A percentile compares a stretch with the other conserved stretches of the same genome.
Evolutionary conservation across 2,329 filamentous ascomycete genomes (phyloP).

Genomic region (Alternaria gaisen): DNA sequence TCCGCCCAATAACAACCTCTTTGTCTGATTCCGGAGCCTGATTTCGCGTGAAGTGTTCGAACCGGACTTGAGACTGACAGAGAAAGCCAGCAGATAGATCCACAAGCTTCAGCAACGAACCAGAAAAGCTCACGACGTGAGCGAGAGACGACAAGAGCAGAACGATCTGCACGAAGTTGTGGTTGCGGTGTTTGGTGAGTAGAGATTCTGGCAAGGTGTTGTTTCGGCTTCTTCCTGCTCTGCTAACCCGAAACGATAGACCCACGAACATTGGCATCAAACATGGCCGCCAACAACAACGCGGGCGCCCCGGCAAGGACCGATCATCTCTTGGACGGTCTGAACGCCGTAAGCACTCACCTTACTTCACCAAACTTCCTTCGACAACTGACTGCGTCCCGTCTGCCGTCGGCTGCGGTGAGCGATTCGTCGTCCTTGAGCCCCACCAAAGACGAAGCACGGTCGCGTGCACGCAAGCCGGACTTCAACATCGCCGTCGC

Average conservation of each 20-base stretch:
- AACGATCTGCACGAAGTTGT: slow-evolving; percentile 25
- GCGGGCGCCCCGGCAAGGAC: slow-evolving; percentile 29
- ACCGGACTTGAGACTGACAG: slow-evolving; percentile 7
- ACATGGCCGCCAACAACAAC: slow-evolving; percentile 38
- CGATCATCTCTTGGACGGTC: slow-evolving; percentile 44
- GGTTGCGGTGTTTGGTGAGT: slow-evolving; percentile 27
- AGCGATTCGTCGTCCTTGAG: slow-evolving; percentile 49
- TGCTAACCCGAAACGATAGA: slow-evolving; percentile 44
- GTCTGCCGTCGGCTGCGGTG: slow-evolving; percentile 50
- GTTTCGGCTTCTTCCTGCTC: slow-evolving; percentile 30
- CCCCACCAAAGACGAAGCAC: slow-evolving; percentile 47
- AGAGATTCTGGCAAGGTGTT: slow-evolving; percentile 38
- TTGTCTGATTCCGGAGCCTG: not conserved
- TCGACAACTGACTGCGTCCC: slow-evolving; percentile 46
- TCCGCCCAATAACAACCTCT: not conserved
- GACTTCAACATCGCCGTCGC: slow-evolving; percentile 43
- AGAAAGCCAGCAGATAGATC: not conserved
- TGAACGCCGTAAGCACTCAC: slow-evolving; percentile 45
- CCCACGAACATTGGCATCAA: slow-evolving; percentile 39
- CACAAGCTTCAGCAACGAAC: slow-evolving; percentile 20
- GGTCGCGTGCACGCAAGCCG: slow-evolving; percentile 42
- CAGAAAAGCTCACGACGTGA: slow-evolving; percentile 13
- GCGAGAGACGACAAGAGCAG: slow-evolving; percentile 21
- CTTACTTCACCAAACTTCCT: slow-evolving; percentile 49
- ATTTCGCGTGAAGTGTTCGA: slow-evolving; percentile 6